These are phyloP conservation scores for Claviceps quebecensis DNA, from an alignment of 2,329 filamentous ascomycete genomes.

Conservation along the genomic window DNA sequence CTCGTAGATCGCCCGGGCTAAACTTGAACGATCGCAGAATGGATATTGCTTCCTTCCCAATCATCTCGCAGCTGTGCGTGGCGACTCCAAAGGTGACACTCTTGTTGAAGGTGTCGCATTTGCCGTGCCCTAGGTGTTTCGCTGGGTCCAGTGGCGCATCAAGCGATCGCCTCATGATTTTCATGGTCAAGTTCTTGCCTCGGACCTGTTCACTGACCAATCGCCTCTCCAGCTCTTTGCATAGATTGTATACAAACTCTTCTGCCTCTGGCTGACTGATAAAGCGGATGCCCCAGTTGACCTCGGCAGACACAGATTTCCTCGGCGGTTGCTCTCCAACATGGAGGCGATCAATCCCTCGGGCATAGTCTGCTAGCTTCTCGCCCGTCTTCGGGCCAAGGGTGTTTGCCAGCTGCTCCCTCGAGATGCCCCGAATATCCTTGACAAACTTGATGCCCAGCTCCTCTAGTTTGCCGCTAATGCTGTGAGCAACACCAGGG, in stretches of 20 bases:
- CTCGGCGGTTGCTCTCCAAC: slow-evolving; percentile 74
- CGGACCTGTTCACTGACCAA: slow-evolving; percentile 73
- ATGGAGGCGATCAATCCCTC: slow-evolving; percentile 73
- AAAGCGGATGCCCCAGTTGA: slow-evolving; percentile 97
- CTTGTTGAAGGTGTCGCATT: slow-evolving; percentile 90
- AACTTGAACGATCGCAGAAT: slow-evolving; percentile 72
- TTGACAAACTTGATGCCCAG: slow-evolving; percentile 70
- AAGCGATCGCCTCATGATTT: slow-evolving; percentile 76
- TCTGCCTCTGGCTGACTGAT: slow-evolving; percentile 85
- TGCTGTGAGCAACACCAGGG: slow-evolving; percentile 85
- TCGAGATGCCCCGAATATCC: slow-evolving; percentile 64
- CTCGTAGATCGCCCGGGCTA: slow-evolving; percentile 82
- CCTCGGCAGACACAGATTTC: slow-evolving; percentile 92
- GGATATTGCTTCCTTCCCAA: slow-evolving; percentile 73
- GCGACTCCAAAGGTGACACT: slow-evolving; percentile 70
- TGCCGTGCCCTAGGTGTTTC: slow-evolving; percentile 89
- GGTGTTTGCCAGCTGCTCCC: slow-evolving; percentile 56
- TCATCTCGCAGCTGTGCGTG: slow-evolving; percentile 56
- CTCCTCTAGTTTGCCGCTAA: slow-evolving; percentile 76
- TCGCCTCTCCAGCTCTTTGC: slow-evolving; percentile 69
- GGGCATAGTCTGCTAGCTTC: slow-evolving; percentile 78
- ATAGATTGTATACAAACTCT: slow-evolving; percentile 75
- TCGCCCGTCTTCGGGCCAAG: slow-evolving; percentile 88
- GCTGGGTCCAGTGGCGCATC: slow-evolving; percentile 83
- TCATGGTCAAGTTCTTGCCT: slow-evolving; percentile 80